phyloP scores from a whole-genome alignment of 2,329 filamentous ascomycete species.

The Cytospora leucostoma region DNA sequence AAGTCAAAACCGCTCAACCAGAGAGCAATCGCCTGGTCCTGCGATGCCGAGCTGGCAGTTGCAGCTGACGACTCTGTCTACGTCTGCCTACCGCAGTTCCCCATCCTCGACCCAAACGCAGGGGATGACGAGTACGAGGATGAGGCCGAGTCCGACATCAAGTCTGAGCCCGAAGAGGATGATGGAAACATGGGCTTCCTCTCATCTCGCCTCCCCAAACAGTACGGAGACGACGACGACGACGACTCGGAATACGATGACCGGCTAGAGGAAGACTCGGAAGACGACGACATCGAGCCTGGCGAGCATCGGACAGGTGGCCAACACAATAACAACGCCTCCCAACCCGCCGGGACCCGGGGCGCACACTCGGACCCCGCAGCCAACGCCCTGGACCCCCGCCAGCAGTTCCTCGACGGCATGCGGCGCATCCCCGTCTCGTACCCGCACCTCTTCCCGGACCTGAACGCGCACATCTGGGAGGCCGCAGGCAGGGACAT shows the following conservation, averaged over 20 bases:
- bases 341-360: slow-evolving; percentile 28
- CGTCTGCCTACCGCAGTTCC: slow-evolving; percentile 52
- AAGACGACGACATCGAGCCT: slow-evolving; percentile 21
- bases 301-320: slow-evolving; percentile 12
- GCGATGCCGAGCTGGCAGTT: slow-evolving; percentile 59
- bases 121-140: slow-evolving; percentile 25
- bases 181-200: slow-evolving; percentile 20
- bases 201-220: slow-evolving; percentile 23
- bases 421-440: slow-evolving; percentile 40
- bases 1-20: slow-evolving; percentile 35
- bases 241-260: slow-evolving; percentile 30
- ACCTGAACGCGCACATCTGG: slow-evolving; percentile 50
- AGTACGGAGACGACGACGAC: slow-evolving; percentile 31
- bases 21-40: slow-evolving; percentile 54
- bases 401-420: slow-evolving; percentile 38
- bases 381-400: slow-evolving; percentile 17
- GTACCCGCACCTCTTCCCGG: slow-evolving; percentile 41
- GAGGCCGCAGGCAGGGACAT: slow-evolving; percentile 38
- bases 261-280: slow-evolving; percentile 15
- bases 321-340: slow-evolving; percentile 30
- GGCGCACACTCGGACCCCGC: slow-evolving; percentile 28
- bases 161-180: slow-evolving; percentile 5
- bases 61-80: slow-evolving; percentile 57
- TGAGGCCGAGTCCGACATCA: slow-evolving; percentile 15
- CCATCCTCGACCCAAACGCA: slow-evolving; percentile 24